Percentiles rank a stretch among this genome's conserved stretches.
These are phyloP conservation scores for Acacia melanoxylon DNA, from an alignment of 306 rosid genomes.

Conservation along the genomic window DNA sequence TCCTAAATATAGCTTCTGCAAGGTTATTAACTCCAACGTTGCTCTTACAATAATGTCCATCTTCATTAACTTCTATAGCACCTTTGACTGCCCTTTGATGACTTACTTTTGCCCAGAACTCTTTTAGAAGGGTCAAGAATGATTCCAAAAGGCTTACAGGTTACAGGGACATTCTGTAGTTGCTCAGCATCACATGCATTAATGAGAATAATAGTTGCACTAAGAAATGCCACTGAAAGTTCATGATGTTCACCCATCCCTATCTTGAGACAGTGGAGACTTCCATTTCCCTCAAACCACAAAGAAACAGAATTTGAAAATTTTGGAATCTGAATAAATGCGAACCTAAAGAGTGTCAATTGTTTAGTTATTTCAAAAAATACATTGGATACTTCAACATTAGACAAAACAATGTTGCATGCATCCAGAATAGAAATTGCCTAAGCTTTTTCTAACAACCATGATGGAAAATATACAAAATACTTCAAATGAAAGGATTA, in stretches of 20 bases:
- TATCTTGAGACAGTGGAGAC: slow-evolving; percentile 40
- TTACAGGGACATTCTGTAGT: slow-evolving; percentile 47
- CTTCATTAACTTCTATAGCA: slow-evolving; percentile 32
- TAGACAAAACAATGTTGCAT: background rate
- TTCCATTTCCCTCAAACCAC: slow-evolving; percentile 39
- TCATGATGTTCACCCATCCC: slow-evolving; percentile 66
- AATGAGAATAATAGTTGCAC: slow-evolving; percentile 52
- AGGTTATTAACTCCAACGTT: slow-evolving; percentile 52
- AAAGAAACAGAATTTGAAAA: slow-evolving; percentile 44
- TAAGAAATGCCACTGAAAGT: slow-evolving; percentile 45
- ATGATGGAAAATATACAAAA: background rate
- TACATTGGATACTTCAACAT: slow-evolving; percentile 5
- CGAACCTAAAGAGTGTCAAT: slow-evolving; percentile 56
- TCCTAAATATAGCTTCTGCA: slow-evolving; percentile 73
- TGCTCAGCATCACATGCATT: slow-evolving; percentile 56
- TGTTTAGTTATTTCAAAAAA: slow-evolving; percentile 23
- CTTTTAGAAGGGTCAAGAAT: slow-evolving; percentile 42
- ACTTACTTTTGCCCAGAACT: slow-evolving; percentile 51
- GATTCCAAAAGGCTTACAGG: slow-evolving; percentile 39
- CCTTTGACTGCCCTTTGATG: slow-evolving; percentile 30
- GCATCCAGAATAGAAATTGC: background rate
- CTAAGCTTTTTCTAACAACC: background rate
- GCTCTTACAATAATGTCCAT: slow-evolving; percentile 41
- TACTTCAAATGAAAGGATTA: background rate
- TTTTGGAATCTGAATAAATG: slow-evolving; percentile 63